phyloP scores from a whole-genome alignment of 768 basidiomycete species.

The Postia placenta region DNA sequence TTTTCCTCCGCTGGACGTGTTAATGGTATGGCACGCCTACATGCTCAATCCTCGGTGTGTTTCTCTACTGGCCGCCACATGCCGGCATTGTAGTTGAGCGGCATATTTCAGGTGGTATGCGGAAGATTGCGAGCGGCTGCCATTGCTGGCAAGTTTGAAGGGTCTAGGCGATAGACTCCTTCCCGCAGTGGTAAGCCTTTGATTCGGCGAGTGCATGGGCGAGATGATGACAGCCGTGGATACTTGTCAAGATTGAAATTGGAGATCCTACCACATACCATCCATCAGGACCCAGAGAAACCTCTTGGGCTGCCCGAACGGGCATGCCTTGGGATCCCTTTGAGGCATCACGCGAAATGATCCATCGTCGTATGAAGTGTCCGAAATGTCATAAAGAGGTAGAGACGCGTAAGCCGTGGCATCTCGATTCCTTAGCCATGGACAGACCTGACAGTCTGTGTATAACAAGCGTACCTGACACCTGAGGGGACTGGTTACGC shows the following conservation, averaged over 20 bases:
- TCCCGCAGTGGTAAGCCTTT: conserved; percentile 7
- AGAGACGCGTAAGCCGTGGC: conserved; percentile 25
- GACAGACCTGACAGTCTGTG: neutral
- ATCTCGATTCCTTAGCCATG: neutral
- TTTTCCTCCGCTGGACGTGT: conserved; percentile 33
- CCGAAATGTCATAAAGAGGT: conserved; percentile 28
- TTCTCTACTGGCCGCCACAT: neutral
- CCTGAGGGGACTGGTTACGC: conserved; percentile 40
- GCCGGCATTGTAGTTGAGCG: neutral
- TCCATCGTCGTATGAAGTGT: conserved; percentile 25
- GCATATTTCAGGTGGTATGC: conserved; percentile 16
- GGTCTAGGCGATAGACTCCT: conserved; percentile 4
- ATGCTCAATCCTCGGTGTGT: conserved; percentile 31
- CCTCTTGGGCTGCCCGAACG: conserved; percentile 15
- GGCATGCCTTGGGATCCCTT: conserved; percentile 27
- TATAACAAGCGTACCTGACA: conserved; percentile 33
- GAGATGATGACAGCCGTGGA: too few relatives aligned
- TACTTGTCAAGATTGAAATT: conserved; percentile 15
- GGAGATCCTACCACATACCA: conserved; percentile 14
- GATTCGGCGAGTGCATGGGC: too few relatives aligned
- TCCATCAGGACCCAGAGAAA: conserved; percentile 7
- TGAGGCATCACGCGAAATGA: conserved; percentile 23
- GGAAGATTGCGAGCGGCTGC: conserved; percentile 17
- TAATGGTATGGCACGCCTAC: conserved; percentile 40
- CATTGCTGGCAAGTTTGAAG: conserved; percentile 3